Evolutionary conservation across 345 rosid genomes (phyloP).

Genomic region (Clarkia xantiana): DNA sequence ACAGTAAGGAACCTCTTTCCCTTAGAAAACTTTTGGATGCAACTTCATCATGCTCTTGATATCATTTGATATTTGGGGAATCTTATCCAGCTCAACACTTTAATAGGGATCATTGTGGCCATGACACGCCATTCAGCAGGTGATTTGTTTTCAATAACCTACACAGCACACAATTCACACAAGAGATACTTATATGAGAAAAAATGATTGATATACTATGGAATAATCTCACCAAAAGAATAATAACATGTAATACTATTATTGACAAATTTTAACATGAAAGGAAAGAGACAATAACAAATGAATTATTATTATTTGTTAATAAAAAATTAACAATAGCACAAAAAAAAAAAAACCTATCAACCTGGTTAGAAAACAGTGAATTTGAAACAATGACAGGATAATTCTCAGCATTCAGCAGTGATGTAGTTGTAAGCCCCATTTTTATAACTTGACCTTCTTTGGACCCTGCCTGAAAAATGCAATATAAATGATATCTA

Average conservation of each 20-base stretch:
- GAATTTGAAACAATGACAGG: conserved; percentile 87
- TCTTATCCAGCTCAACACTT: conserved; percentile 52
- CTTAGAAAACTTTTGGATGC: conserved; percentile 62
- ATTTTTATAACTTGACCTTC: conserved; percentile 92
- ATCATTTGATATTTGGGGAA: conserved; percentile 54
- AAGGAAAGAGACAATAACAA: too few species aligned
- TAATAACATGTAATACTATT: too few species aligned
- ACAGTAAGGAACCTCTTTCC: conserved; percentile 74
- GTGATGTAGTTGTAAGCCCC: conserved; percentile 74
- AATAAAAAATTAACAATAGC: not conserved
- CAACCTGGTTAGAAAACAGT: conserved; percentile 88
- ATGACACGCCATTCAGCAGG: conserved; percentile 69
- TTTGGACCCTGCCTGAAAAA: conserved; percentile 63
- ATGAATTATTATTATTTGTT: too few species aligned
- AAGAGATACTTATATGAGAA: not conserved
- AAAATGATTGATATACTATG: not conserved
- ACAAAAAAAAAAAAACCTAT: not conserved
- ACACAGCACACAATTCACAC: conserved; percentile 7
- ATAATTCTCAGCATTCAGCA: conserved; percentile 67
- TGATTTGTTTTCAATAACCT: conserved; percentile 88
- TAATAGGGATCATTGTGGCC: conserved; percentile 47
- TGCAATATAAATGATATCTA: too few species aligned
- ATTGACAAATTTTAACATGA: too few species aligned
- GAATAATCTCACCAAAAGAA: too few species aligned
- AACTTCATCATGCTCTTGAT: conserved; percentile 49